Conservation (phyloP, 2,329 filamentous ascomycete species). For the Bimuria novae-zelandiae region DNA sequence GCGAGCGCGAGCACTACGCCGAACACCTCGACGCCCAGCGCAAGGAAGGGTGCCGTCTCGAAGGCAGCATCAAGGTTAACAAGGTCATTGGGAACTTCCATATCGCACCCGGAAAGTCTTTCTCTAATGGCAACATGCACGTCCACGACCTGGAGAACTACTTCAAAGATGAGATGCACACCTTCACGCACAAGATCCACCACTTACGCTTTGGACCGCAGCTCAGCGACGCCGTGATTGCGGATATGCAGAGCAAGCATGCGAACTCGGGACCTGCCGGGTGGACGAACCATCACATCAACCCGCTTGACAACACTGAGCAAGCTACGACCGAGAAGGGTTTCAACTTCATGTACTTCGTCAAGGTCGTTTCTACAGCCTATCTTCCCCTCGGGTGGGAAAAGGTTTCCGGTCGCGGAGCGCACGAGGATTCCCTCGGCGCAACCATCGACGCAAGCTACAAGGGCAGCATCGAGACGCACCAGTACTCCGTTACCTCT, state of each 20-base stretch:
- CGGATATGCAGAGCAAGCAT: constrained; percentile 43
- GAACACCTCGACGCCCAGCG: constrained; percentile 87
- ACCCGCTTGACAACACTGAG: constrained; percentile 81
- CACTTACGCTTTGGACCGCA: constrained; percentile 90
- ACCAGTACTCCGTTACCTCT: constrained; percentile 97
- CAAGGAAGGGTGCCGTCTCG: constrained; percentile 90
- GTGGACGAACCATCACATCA: constrained; percentile 90
- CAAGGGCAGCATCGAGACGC: constrained; percentile 91
- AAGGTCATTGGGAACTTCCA: constrained; percentile 99
- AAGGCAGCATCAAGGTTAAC: constrained; percentile 91
- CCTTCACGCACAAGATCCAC: constrained; percentile 88
- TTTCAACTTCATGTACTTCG: constrained; percentile 98
- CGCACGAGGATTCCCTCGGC: constrained; percentile 58
- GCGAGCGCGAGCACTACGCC: constrained; percentile 89
- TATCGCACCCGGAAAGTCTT: constrained; percentile 91
- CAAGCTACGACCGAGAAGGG: constrained; percentile 81
- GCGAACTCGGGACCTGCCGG: constrained; percentile 63
- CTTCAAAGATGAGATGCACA: constrained; percentile 77
- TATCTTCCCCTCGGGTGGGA: constrained; percentile 93
- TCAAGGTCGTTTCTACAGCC: constrained; percentile 96
- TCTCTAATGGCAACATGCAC: constrained; percentile 96
- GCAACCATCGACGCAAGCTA: constrained; percentile 53
- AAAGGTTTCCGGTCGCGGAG: constrained; percentile 49
- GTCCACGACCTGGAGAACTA: constrained; percentile 98
- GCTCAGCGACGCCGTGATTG: constrained; percentile 71